phyloP scores from a whole-genome alignment of 2,329 filamentous ascomycete genomes.

The Intubia oerlemansii region DNA sequence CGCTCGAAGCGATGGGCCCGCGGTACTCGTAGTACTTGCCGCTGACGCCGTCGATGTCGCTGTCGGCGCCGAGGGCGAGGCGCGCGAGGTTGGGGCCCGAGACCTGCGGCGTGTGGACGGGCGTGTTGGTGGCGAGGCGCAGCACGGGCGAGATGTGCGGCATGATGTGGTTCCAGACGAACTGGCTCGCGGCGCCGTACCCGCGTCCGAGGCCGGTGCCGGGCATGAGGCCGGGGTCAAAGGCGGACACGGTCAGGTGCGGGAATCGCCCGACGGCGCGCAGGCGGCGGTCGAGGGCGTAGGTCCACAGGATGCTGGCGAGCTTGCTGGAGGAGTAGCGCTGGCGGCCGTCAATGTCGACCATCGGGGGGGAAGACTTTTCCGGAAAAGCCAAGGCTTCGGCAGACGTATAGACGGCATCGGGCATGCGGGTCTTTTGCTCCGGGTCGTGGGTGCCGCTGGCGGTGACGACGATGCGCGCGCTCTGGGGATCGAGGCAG shows the following conservation, averaged over 20 bases:
- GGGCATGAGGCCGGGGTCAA: constrained; percentile 6
- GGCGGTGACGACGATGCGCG: constrained; percentile 21
- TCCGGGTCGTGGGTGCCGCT: constrained; percentile 26
- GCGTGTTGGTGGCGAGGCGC: not conserved
- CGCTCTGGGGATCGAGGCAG: constrained; percentile 11
- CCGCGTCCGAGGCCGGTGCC: constrained; percentile 15
- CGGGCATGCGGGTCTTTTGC: constrained; percentile 19
- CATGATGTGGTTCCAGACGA: constrained; percentile 8
- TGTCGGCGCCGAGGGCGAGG: constrained; percentile 15
- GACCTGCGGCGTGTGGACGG: constrained; percentile 18
- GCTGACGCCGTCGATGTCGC: constrained; percentile 1
- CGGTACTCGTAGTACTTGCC: constrained; percentile 20
- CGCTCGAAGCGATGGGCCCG: constrained; percentile 18
- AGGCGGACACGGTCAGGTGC: constrained; percentile 1
- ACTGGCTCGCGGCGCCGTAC: constrained; percentile 6
- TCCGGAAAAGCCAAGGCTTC: constrained; percentile 3
- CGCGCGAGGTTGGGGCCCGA: constrained; percentile 19
- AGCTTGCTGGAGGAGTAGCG: constrained; percentile 5
- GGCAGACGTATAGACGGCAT: constrained; percentile 11
- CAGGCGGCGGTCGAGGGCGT: constrained; percentile 17
- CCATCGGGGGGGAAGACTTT: constrained; percentile 1
- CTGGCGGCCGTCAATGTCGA: constrained; percentile 2
- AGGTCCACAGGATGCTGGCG: constrained; percentile 18
- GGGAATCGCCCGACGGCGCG: too few species aligned
- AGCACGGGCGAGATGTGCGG: constrained; percentile 1